Evolutionary conservation across 1,284 basidiomycete genomes (phyloP), one percentile per base, ranked within the genome.

Genomic region (Moesziomyces aphidis): DNA sequence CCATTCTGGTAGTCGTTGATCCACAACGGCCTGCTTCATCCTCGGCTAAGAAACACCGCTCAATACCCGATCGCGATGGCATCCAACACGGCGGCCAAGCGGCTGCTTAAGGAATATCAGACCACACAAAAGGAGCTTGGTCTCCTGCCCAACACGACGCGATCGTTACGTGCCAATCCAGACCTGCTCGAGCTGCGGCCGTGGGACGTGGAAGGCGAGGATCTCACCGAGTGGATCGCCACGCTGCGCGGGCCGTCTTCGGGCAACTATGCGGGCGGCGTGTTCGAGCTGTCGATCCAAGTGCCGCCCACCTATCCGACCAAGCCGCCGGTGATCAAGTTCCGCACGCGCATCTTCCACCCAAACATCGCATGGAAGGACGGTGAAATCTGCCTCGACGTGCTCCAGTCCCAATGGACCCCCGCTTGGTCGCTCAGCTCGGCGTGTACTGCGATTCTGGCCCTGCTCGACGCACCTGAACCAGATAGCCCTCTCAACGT

Each of bases 361-460:
- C 83, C 83, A 1, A 84, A 84, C 45, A 76, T 84, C 2, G 31
- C 67, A 17, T 83, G 76, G 76, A 78, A 79, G 63, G 78, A 73
- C 4, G 84, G 84, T 26, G 84, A 85, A 50, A 84, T 85, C 55
- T 85, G 84, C 43, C 62, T 85, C 1, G 84, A 85, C 56, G 64
- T 85, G 1, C 78, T 85, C 5, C 61, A 76, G 47, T 43, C 67
- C 1, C 78, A 83, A 47, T 85, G 84, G 84, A 76, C 82, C 3
- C 84, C 84, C 0, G 84, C 84, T 0, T 85, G 84, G 84, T 78
- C 77, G 6, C 56, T 85, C 23, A 72, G 76, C n/a, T 73, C 74
- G 1, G 78, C 80, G 0, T 83, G 77, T 22, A 81, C 81, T 0
- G 84, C 84, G 13, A 73, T 85, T 0, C 50, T 84, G 8, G 78